Evolutionary conservation across 345 rosid species (phyloP), one percentile per base, ranked within the genome.

Genomic region (Salix dunnii): DNA sequence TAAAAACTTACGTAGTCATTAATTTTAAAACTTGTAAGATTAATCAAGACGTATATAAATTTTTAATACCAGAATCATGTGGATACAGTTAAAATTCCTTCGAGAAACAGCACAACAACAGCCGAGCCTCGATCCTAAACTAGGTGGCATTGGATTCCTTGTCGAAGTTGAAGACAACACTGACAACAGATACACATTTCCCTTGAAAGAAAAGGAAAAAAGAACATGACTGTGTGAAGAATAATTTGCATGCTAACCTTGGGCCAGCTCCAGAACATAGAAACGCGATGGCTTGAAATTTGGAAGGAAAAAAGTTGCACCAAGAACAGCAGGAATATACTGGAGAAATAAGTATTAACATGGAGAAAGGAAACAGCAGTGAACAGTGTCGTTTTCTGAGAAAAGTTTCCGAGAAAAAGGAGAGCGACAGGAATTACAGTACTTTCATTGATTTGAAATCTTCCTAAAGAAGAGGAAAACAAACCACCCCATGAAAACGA

Each of bases 1-100:
- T n/a, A n/a, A n/a, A n/a, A n/a, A n/a, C n/a, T n/a, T n/a, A n/a
- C n/a, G n/a, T n/a, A n/a, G n/a, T n/a, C n/a, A n/a, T n/a, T n/a
- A n/a, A n/a, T n/a, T n/a, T n/a, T n/a, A n/a, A n/a, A n/a, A n/a
- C n/a, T n/a, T n/a, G n/a, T n/a, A n/a, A n/a, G n/a, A n/a, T n/a
- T n/a, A n/a, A n/a, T n/a, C n/a, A n/a, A n/a, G n/a, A n/a, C n/a
- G n/a, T n/a, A n/a, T n/a, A n/a, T n/a, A n/a, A n/a, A n/a, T n/a
- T n/a, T n/a, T n/a, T n/a, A n/a, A n/a, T 33, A 33, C 6, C 36
- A 33, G 36, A 33, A 33, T 33, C 36, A 33, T 33, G 36, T 6
- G 0, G 0, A 5, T 33, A 5, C 7, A 33, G 6, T 0, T n/a
- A n/a, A n/a, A n/a, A n/a, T n/a, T n/a, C n/a, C n/a, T 2, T 33